Percentiles rank a stretch among this genome's conserved stretches.
These are phyloP conservation scores for Porphyrellus cyaneotinctus DNA, from an alignment of 768 basidiomycete genomes.

Conservation along the genomic window DNA sequence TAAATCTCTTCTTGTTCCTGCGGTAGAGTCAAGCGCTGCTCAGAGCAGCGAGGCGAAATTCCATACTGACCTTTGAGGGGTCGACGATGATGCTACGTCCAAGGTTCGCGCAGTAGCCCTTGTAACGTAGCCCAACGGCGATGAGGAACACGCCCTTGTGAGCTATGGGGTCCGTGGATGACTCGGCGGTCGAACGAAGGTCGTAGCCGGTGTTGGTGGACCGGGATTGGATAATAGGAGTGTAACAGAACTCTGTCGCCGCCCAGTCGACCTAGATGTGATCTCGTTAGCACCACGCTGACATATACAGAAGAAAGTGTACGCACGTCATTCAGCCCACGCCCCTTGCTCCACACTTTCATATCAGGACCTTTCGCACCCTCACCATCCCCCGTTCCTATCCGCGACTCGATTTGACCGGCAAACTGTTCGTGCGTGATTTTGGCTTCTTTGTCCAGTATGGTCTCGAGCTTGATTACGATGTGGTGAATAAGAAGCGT, in stretches of 20 bases:
- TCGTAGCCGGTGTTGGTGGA: constrained; percentile 84
- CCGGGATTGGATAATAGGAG: constrained; percentile 93
- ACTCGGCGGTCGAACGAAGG: constrained; percentile 80
- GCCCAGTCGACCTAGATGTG: constrained; percentile 73
- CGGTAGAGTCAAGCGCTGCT: not conserved
- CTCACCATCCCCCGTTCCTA: constrained; percentile 67
- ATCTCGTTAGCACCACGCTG: constrained; percentile 5
- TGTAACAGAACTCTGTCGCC: constrained; percentile 90
- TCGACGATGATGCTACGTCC: constrained; percentile 95
- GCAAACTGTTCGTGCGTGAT: constrained; percentile 86
- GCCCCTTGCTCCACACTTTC: constrained; percentile 85
- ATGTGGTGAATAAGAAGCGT: constrained; percentile 85
- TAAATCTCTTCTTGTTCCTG: constrained; percentile 94
- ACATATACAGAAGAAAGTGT: not conserved
- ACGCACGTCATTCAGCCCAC: constrained; percentile 70
- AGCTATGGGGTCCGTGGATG: constrained; percentile 76
- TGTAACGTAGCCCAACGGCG: constrained; percentile 86
- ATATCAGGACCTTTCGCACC: constrained; percentile 83
- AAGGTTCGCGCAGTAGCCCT: constrained; percentile 88
- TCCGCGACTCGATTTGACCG: constrained; percentile 78
- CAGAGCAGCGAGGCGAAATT: not conserved
- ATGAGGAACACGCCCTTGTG: constrained; percentile 87
- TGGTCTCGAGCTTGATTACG: constrained; percentile 81
- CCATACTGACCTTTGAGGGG: constrained; percentile 64
- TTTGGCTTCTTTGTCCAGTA: constrained; percentile 88